phyloP scores from a whole-genome alignment of 306 rosid species.

The peach (Prunus persica) region Prunus_persica_NCBIv2 NC_034014.1:6288501-6289000 shows the following conservation, averaged over 20 bases:
- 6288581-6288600: too few species aligned
- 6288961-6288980: slow-evolving; percentile 25
- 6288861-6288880: slow-evolving; percentile 10
- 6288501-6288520: too few species aligned
- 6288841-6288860: neutral
- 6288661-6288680: neutral
- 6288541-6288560: neutral
- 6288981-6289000: slow-evolving; percentile 19
- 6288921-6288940: slow-evolving; percentile 3
- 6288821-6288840: neutral
- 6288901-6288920: slow-evolving; percentile 18
- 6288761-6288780: neutral
- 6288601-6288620: too few species aligned
- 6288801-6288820: slow-evolving; percentile 9
- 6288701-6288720: slow-evolving; percentile 17
- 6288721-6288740: neutral
- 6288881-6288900: neutral
- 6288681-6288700: neutral
- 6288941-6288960: slow-evolving; percentile 31
- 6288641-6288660: neutral
- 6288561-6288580: too few species aligned
- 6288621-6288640: too few species aligned
- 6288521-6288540: neutral
- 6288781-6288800: neutral
- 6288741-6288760: neutral